Evolutionary conservation across 305 asterid genomes (phyloP), one percentile per base, ranked within the genome.

Genomic region (Ilex paraguariensis): DNA sequence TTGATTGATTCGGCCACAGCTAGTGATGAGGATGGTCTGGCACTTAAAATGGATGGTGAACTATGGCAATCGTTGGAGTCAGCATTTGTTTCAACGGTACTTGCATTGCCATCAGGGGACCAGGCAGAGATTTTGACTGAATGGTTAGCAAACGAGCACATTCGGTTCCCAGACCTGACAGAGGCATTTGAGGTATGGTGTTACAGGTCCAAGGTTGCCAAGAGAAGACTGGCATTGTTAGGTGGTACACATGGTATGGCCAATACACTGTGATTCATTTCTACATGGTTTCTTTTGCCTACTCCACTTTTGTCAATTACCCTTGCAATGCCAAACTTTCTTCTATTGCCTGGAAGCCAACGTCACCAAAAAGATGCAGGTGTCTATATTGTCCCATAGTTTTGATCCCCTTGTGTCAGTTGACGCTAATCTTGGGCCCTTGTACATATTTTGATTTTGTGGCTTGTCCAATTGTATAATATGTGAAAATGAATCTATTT

Each of bases 131-230:
- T 92, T 49, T 80, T 87, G 76, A 76, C 86, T 2, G 91, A 84
- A 69, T 91, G 95, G 95, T 74, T 86, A 51, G 79, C 71, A 21
- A 64, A 82, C 64, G 75, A 82, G 62, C 74, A 77, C 30, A 63
- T 85, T 60, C 75, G 55, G 42, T 91, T 86, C 75, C 96, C 96
- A 6, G 92, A 88, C 63, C 77, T 88, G 57, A 88, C 95, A 0
- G 96, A 88, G 81, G 97, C 91, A 12, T 85, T 92, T 72, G 96
- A 92, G 73, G 82, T 75, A 12, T 92, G 97, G 95, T 92, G 97
- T 72, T 83, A 82, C 63, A 66, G 96, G 74, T 89, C 98, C 59
- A 87, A 89, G 77, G 91, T 79, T 66, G 86, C 93, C n/a, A 82
- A 67, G 72, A 68, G 86, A 62, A 87, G 91, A 83, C 75, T 82